Conservation (phyloP, 2,329 filamentous ascomycete genomes). For the Neoarthrinium moseri region DNA sequence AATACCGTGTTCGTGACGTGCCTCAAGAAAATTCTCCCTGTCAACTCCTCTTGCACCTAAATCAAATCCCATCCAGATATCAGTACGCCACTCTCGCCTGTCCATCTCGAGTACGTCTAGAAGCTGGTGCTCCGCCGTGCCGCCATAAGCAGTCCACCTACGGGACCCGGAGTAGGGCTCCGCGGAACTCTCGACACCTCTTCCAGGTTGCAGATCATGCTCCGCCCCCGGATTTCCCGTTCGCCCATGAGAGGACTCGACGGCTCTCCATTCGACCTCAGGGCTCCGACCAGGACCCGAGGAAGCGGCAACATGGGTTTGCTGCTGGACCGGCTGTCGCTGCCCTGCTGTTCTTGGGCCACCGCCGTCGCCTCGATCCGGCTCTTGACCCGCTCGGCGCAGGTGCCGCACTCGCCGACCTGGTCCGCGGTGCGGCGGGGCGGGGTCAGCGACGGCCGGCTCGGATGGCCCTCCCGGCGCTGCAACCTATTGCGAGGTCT, state of each 20-base stretch:
- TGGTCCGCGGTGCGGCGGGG: slow-evolving; percentile 17
- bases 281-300: no score
- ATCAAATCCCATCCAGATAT: no score
- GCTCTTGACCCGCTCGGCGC: slow-evolving; percentile 17
- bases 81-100: no score
- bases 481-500: slow-evolving; percentile 20
- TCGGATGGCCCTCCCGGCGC: slow-evolving; percentile 18
- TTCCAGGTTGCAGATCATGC: slow-evolving; percentile 3
- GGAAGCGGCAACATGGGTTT: no score
- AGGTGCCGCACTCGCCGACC: slow-evolving; percentile 25
- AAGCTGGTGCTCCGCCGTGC: not conserved
- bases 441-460: slow-evolving; percentile 12
- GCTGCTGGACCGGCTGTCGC: not conserved
- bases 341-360: no score
- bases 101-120: slow-evolving; percentile 2
- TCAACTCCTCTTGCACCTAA: no score
- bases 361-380: not conserved
- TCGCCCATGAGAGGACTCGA: not conserved
- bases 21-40: no score
- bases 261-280: not conserved
- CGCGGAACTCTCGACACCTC: not conserved
- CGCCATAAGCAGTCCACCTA: not conserved
- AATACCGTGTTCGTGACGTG: no score
- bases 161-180: not conserved
- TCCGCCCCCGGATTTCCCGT: not conserved